These are phyloP conservation scores for Komagataella pastoris DNA, from an alignment of 805 yeast species.

Conservation along the genomic window DNA sequence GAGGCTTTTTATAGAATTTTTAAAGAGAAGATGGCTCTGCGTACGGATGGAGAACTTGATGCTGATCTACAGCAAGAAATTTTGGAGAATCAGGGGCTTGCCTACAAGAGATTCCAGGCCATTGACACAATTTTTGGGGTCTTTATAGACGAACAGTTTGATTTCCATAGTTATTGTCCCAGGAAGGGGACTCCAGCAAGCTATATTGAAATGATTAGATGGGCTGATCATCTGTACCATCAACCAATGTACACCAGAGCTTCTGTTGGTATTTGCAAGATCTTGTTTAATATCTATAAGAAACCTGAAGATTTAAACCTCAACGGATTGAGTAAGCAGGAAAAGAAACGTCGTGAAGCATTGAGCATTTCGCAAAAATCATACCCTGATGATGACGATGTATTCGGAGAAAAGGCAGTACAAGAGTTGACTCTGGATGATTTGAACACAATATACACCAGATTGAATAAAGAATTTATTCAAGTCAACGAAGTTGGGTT, in stretches of 20 bases:
- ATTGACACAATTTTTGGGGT: constrained; percentile 55
- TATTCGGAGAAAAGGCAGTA: constrained; percentile 34
- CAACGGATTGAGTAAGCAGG: constrained; percentile 25
- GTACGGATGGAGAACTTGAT: neutral
- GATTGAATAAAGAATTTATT: constrained; percentile 27
- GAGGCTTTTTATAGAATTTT: constrained; percentile 64
- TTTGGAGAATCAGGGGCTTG: constrained; percentile 45
- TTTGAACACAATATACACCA: constrained; percentile 21
- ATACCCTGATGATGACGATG: constrained; percentile 37
- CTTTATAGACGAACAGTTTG: constrained; percentile 76
- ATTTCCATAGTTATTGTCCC: constrained; percentile 87
- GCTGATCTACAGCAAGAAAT: constrained; percentile 24
- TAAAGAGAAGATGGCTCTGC: constrained; percentile 12
- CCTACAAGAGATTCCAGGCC: constrained; percentile 66
- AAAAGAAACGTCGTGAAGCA: constrained; percentile 41
- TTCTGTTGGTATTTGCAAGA: constrained; percentile 44
- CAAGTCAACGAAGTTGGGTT: constrained; percentile 25
- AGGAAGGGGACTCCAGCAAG: constrained; percentile 85
- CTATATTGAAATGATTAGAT: constrained; percentile 58
- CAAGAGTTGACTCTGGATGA: constrained; percentile 21
- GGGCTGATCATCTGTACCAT: constrained; percentile 69
- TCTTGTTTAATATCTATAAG: constrained; percentile 31
- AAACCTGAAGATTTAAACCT: constrained; percentile 5
- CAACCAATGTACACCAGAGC: constrained; percentile 67
- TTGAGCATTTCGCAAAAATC: constrained; percentile 30